A percentile compares a stretch with the other conserved stretches of the same genome.
Evolutionary conservation across 371 early-diverging fungal species (phyloP).

Genomic region (Syncephalastrum monosporum): DNA sequence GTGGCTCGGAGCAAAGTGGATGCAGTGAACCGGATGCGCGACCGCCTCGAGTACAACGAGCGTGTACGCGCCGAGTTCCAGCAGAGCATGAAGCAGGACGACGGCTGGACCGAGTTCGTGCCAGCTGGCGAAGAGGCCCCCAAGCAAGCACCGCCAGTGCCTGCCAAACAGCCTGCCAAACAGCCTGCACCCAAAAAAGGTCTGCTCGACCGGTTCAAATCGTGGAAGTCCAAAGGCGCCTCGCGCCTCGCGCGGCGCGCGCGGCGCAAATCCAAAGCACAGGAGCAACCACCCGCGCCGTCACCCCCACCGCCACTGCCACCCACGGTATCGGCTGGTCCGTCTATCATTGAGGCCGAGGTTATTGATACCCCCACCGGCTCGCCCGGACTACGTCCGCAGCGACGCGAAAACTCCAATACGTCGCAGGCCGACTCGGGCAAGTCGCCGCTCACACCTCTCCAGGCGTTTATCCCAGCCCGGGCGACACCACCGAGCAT

Average conservation of each 20-base stretch:
- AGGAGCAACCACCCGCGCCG: background rate
- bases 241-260: constrained; percentile 7
- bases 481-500: constrained; percentile 66
- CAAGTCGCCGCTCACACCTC: constrained; percentile 47
- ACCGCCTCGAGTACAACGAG: constrained; percentile 41
- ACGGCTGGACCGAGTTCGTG: constrained; percentile 46
- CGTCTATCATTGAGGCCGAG: constrained; percentile 40
- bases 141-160: background rate
- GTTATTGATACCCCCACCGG: constrained; percentile 39
- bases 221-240: constrained; percentile 21
- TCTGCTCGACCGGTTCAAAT: constrained; percentile 25
- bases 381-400: constrained; percentile 29
- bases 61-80: constrained; percentile 41
- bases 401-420: background rate
- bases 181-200: constrained; percentile 18
- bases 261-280: constrained; percentile 2
- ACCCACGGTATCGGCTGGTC: background rate
- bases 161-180: constrained; percentile 2
- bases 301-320: background rate
- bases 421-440: constrained; percentile 6
- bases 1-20: constrained; percentile 39
- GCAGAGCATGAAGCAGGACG: constrained; percentile 28
- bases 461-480: constrained; percentile 38
- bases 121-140: constrained; percentile 6
- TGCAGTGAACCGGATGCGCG: constrained; percentile 50